Conservation (phyloP, 805 yeast genomes). For the Starmerella gropengiesseri region DNA sequence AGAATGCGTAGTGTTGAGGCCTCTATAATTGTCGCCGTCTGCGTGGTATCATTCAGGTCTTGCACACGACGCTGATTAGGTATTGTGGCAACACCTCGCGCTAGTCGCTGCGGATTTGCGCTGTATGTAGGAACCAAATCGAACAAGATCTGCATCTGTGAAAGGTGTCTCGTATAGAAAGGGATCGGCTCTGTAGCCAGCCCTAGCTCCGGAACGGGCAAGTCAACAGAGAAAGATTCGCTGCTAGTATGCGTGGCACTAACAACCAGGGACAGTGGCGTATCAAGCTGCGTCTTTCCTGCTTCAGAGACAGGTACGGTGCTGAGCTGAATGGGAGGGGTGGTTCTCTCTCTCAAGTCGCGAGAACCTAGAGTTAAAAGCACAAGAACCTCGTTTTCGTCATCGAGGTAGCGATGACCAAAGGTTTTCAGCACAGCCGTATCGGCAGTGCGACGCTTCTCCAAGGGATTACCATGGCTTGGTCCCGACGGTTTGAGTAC, state of each 20-base stretch:
- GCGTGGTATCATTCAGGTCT: constrained; percentile 50
- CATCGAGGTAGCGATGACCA: constrained; percentile 63
- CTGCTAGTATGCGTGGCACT: constrained; percentile 33
- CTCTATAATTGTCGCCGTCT: constrained; percentile 66
- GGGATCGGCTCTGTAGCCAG: constrained; percentile 51
- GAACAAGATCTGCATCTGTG: constrained; percentile 49
- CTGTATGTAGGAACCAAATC: constrained; percentile 81
- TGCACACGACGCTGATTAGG: constrained; percentile 38
- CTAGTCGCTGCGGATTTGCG: constrained; percentile 39
- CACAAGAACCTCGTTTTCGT: constrained; percentile 54
- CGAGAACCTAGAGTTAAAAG: constrained; percentile 79
- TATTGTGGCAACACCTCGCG: constrained; percentile 73
- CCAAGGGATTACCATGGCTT: not conserved
- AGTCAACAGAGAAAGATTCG: constrained; percentile 56
- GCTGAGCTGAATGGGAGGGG: constrained; percentile 53
- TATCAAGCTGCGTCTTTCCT: constrained; percentile 74
- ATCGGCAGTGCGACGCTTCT: constrained; percentile 10
- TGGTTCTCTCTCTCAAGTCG: constrained; percentile 49
- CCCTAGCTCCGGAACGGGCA: constrained; percentile 75
- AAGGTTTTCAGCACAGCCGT: constrained; percentile 61
- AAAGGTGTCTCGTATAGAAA: constrained; percentile 40
- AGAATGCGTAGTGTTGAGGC: constrained; percentile 58
- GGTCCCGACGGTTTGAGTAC: not conserved
- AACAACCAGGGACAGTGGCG: constrained; percentile 69
- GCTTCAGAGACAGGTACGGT: constrained; percentile 66